Base-by-base conservation (phyloP, 495 filamentous ascomycete species). In the Echria macrotheca region DNA sequence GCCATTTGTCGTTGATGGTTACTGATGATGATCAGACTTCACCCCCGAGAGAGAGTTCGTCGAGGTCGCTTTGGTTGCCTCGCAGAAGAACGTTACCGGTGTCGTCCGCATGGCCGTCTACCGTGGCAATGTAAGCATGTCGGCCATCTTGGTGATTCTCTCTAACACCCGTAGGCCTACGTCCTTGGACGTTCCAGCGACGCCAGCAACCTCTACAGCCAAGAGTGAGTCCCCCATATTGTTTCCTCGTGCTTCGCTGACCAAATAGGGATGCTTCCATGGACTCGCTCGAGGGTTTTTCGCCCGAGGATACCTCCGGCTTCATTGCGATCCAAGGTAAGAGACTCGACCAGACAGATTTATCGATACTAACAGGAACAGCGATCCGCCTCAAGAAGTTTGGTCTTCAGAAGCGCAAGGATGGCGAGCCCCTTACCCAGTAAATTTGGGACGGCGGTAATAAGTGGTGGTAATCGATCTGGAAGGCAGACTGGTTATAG, bases 331-430 rank as follows among this genome's bases (percentile, higher is more conserved):
- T 94, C 49, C 76, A 88, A 54, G 52, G 52, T 52, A 45, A 40
- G 49, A 28, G n/a, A n/a, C n/a, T n/a, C n/a, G n/a, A n/a, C n/a
- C n/a, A n/a, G n/a, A n/a, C n/a, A n/a, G n/a, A n/a, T n/a, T n/a
- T n/a, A n/a, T n/a, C n/a, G n/a, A n/a, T n/a, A n/a, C n/a, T n/a
- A n/a, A 6, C 28, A 39, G 8, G 58, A n/a, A n/a, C 3, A 48
- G 83, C 85, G 38, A 95, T 95, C 67, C 79, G 91, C 47, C 75
- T 95, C 44, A 89, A 93, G 83, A 95, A 95, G 78, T 95, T 86
- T 58, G 89, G 88, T 41, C 72, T 74, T 56, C 71, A 72, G 59
- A 88, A 86, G 81, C 71, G 67, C 39, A 79, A 76, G 59, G 73
- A 79, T 43, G 85, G 84, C 49, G 71, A 64, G 52, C 65, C 69